Percentiles rank a stretch among this genome's conserved stretches.
phyloP scores from a whole-genome alignment of 306 rosid species.

The Ochetophila trinervis region DNA sequence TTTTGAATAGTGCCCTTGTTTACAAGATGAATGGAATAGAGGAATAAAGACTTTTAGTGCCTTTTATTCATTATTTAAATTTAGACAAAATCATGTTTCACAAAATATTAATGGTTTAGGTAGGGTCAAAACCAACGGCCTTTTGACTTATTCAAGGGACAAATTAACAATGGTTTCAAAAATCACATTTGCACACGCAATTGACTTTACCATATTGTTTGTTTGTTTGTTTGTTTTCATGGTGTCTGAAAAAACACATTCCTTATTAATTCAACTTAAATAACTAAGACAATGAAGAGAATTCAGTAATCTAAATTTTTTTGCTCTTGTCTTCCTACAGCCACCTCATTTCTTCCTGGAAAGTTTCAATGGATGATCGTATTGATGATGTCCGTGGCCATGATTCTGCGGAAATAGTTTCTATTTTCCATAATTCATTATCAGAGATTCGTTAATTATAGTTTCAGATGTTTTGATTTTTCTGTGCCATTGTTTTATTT shows the following conservation, averaged over 20 bases:
- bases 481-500: slow-evolving; percentile 14
- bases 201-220: slow-evolving; percentile 8
- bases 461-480: slow-evolving; percentile 4
- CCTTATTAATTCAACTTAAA: not conserved
- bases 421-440: slow-evolving; percentile 4
- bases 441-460: not conserved
- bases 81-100: not conserved
- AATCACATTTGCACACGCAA: slow-evolving; percentile 9
- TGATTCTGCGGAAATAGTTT: slow-evolving; percentile 45
- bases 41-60: not conserved
- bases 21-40: not conserved
- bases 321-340: slow-evolving; percentile 35
- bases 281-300: not conserved
- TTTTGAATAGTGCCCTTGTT: too few relatives aligned
- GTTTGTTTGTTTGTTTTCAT: not conserved
- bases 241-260: not conserved
- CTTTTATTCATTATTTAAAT: not conserved
- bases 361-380: slow-evolving; percentile 42
- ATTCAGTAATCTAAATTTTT: not conserved
- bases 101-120: slow-evolving; percentile 1
- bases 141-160: slow-evolving; percentile 9
- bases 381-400: slow-evolving; percentile 41
- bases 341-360: slow-evolving; percentile 41
- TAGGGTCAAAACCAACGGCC: slow-evolving; percentile 9
- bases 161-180: not conserved